phyloP scores from a whole-genome alignment of 192 early-diverging fungal species.

The Coemansia sp. region DNA sequence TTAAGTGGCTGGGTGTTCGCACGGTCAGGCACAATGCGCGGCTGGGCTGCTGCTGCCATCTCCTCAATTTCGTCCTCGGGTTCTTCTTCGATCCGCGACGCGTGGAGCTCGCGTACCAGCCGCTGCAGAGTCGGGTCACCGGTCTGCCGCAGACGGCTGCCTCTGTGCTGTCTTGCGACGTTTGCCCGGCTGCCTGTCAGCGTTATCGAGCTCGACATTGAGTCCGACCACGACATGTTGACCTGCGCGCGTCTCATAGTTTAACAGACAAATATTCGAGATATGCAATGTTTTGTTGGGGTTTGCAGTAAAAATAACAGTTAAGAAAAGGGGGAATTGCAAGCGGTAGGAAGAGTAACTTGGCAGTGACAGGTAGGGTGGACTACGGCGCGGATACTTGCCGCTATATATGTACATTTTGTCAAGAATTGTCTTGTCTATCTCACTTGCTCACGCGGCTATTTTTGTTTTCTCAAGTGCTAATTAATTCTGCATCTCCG shows the following conservation, averaged over 20 bases:
- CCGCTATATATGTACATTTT: no score
- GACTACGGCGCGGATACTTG: no score
- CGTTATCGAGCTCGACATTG: constrained; percentile 49
- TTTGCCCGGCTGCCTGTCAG: constrained; percentile 17
- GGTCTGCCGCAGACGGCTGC: constrained; percentile 8
- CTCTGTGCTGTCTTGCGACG: constrained; percentile 3
- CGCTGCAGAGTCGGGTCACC: constrained; percentile 18
- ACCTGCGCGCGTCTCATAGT: constrained; percentile 32
- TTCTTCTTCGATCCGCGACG: constrained; percentile 30
- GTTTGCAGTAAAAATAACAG: no score
- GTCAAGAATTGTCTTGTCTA: neutral
- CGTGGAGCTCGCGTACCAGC: constrained; percentile 27
- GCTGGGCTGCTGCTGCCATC: neutral
- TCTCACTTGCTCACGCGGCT: neutral
- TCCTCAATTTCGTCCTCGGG: constrained; percentile 13
- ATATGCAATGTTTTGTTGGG: no score
- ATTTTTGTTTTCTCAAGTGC: no score
- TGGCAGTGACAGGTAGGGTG: no score
- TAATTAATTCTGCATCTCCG: neutral
- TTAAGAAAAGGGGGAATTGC: no score
- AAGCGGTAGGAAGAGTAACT: no score
- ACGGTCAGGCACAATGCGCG: no score
- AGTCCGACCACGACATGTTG: constrained; percentile 45
- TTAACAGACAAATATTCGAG: no score
- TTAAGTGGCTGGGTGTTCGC: no score